Evolutionary conservation across 148 eudicot genomes (phyloP).

Genomic region (Spergularia marina): DNA sequence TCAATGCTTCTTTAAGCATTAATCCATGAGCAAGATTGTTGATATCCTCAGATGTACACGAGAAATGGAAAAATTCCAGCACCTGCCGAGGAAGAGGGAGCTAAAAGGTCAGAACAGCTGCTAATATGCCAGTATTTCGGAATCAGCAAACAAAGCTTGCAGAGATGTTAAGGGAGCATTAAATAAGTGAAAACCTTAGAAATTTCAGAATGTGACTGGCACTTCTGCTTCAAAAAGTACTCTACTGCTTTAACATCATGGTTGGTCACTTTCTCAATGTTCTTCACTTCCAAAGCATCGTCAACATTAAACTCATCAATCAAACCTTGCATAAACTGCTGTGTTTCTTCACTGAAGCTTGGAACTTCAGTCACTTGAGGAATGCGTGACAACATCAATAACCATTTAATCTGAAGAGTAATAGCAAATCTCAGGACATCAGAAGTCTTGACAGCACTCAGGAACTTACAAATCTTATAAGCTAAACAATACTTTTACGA

Average conservation of each 20-base stretch:
- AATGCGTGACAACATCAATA: constrained; percentile 73
- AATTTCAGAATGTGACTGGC: constrained; percentile 72
- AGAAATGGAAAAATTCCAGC: constrained; percentile 94
- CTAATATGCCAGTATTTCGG: not conserved
- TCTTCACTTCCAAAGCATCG: constrained; percentile 84
- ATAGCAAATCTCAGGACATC: not conserved
- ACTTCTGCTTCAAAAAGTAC: constrained; percentile 82
- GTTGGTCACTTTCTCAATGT: constrained; percentile 83
- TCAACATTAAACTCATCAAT: constrained; percentile 56
- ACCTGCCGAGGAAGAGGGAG: constrained; percentile 41
- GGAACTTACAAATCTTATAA: no score
- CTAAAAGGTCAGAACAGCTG: not conserved
- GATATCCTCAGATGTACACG: constrained; percentile 96
- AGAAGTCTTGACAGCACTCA: not conserved
- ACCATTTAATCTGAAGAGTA: constrained; percentile 68
- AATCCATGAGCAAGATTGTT: constrained; percentile 92
- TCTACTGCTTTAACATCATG: constrained; percentile 98
- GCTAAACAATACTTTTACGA: no score
- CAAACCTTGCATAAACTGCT: constrained; percentile 50
- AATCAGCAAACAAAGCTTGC: not conserved
- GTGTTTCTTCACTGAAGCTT: constrained; percentile 57
- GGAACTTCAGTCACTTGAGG: constrained; percentile 79
- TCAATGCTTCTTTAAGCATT: constrained; percentile 79
- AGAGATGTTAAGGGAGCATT: not conserved
- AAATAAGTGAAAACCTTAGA: constrained; percentile 48